These are phyloP conservation scores for Protomyces pachydermus DNA, from an alignment of 1,139 yeast species.

Conservation along the genomic window DNA sequence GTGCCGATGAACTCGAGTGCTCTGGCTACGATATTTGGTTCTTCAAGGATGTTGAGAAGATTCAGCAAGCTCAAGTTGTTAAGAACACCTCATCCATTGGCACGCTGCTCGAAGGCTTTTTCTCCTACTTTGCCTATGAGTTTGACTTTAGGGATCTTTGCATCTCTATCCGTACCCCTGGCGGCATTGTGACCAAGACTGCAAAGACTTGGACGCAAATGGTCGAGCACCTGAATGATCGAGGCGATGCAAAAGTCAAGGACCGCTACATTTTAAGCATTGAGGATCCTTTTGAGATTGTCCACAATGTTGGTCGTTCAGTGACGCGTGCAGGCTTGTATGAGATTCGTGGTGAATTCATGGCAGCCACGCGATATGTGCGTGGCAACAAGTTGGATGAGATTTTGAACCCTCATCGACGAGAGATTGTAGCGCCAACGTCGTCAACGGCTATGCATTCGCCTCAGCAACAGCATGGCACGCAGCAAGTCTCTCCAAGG, in stretches of 20 bases:
- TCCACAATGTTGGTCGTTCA: constrained; percentile 31
- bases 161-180: constrained; percentile 25
- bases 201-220: constrained; percentile 29
- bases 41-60: constrained; percentile 11
- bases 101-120: constrained; percentile 29
- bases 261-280: constrained; percentile 21
- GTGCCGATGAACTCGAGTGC: constrained; percentile 11
- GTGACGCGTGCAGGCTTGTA: constrained; percentile 27
- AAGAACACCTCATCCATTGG: constrained; percentile 26
- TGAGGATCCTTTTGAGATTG: constrained; percentile 30
- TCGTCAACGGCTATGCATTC: background rate
- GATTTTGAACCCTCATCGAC: constrained; percentile 10
- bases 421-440: background rate
- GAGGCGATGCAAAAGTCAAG: constrained; percentile 14
- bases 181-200: constrained; percentile 28
- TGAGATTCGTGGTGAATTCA: constrained; percentile 29
- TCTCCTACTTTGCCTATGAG: constrained; percentile 27
- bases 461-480: background rate
- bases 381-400: constrained; percentile 18
- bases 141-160: constrained; percentile 28
- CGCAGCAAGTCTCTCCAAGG: background rate
- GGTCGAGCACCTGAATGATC: constrained; percentile 22
- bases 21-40: constrained; percentile 30
- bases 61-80: background rate
- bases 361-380: constrained; percentile 28